These are phyloP conservation scores for Mortierella sp. DNA, from an alignment of 371 early-diverging fungal species.

Conservation along the genomic window DNA sequence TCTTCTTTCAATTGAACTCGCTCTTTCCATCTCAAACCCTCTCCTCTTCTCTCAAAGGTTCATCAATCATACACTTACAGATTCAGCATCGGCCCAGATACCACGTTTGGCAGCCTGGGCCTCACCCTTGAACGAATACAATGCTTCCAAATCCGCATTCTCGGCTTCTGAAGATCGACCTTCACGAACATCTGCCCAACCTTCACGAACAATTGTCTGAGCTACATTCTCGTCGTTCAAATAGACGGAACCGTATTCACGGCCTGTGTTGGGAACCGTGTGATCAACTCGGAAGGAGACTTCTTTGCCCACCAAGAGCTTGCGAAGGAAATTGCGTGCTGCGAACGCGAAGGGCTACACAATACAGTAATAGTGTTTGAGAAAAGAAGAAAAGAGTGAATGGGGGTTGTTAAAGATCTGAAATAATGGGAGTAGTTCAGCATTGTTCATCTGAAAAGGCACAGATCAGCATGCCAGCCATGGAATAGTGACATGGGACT, in stretches of 20 bases:
- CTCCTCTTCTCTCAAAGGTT: no score
- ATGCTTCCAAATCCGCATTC: slow-evolving; percentile 65
- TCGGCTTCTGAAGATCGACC: slow-evolving; percentile 57
- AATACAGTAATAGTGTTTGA: neutral
- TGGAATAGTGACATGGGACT: no score
- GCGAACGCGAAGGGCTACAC: slow-evolving; percentile 85
- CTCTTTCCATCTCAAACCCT: neutral
- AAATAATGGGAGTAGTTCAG: no score
- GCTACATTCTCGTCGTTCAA: slow-evolving; percentile 78
- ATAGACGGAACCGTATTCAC: slow-evolving; percentile 78
- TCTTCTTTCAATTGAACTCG: neutral
- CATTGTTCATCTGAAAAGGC: no score
- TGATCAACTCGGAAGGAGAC: slow-evolving; percentile 88
- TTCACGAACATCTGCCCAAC: slow-evolving; percentile 87
- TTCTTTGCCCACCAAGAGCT: slow-evolving; percentile 88
- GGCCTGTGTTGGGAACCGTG: slow-evolving; percentile 67
- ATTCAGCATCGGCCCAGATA: slow-evolving; percentile 75
- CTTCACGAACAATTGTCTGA: slow-evolving; percentile 77
- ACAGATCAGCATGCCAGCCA: no score
- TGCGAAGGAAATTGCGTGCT: slow-evolving; percentile 90
- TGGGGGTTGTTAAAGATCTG: no score
- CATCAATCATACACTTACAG: slow-evolving; percentile 43
- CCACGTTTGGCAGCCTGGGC: slow-evolving; percentile 81
- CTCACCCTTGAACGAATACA: slow-evolving; percentile 74
- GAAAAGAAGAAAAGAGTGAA: neutral